These are phyloP conservation scores for Leishmania braziliensis DNA, from an alignment of 208 protist species.

Conservation along the genomic window DNA sequence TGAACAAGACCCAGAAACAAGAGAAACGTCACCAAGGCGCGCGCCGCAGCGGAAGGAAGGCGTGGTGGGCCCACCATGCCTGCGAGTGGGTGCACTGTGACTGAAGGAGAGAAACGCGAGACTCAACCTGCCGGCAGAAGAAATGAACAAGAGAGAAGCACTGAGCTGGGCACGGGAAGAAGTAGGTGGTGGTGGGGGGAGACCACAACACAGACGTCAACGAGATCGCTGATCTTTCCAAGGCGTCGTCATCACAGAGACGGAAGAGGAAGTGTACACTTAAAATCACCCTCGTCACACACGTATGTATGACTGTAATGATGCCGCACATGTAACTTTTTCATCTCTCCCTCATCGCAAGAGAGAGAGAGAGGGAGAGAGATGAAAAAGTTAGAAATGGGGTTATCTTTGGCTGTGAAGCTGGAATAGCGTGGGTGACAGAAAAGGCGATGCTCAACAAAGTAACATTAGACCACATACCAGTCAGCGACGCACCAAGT, in stretches of 20 bases:
- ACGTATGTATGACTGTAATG: background rate
- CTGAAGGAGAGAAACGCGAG: background rate
- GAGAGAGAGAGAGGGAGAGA: too few relatives aligned
- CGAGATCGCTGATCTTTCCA: background rate
- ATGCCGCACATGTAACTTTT: too few relatives aligned
- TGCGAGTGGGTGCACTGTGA: background rate
- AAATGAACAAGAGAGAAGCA: background rate
- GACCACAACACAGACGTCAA: background rate
- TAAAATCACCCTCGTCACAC: background rate
- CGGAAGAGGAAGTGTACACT: constrained; percentile 3
- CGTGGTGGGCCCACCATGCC: background rate
- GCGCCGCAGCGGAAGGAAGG: background rate
- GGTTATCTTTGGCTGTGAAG: background rate
- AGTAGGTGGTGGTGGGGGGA: background rate
- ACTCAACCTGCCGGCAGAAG: background rate
- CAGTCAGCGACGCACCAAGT: background rate
- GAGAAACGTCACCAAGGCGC: background rate
- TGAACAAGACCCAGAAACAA: background rate
- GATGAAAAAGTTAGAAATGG: background rate
- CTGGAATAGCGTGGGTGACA: background rate
- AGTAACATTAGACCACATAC: background rate
- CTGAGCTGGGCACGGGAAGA: background rate
- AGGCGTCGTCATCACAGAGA: background rate
- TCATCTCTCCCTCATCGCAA: background rate
- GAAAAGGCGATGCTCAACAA: background rate